These are phyloP conservation scores for Mallotus repandus DNA, from an alignment of 441 rosid species.

Conservation along the genomic window DNA sequence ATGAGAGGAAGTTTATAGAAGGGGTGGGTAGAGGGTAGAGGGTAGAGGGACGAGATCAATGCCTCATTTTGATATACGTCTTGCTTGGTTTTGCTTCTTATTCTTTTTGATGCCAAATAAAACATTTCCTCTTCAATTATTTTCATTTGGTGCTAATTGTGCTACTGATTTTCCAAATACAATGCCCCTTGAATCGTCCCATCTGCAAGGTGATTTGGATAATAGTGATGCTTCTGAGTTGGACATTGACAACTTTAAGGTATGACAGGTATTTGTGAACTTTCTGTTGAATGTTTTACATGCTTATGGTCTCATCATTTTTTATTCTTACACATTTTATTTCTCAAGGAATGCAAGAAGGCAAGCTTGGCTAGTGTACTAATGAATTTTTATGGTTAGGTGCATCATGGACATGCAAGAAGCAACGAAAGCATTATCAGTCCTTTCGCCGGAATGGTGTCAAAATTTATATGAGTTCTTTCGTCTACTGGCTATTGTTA, in stretches of 20 bases:
- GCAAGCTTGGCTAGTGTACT: conserved; percentile 28
- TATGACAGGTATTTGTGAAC: conserved; percentile 15
- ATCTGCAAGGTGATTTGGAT: conserved; percentile 14
- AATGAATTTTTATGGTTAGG: conserved; percentile 60
- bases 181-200: background rate
- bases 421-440: conserved; percentile 54
- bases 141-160: background rate
- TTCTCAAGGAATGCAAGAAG: conserved; percentile 32
- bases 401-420: conserved; percentile 58
- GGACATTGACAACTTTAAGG: conserved; percentile 36
- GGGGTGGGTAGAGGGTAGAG: too few species aligned
- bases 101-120: background rate
- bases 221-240: conserved; percentile 27
- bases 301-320: background rate
- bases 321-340: background rate
- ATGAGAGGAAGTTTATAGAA: too few species aligned
- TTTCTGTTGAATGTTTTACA: background rate
- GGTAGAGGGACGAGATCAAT: too few species aligned
- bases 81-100: background rate
- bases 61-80: background rate
- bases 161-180: conserved; percentile 18
- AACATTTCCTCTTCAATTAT: background rate
- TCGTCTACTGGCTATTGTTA: too few species aligned
- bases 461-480: conserved; percentile 56
- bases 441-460: conserved; percentile 61